These are phyloP conservation scores for Alternaria tenuissima DNA, from an alignment of 2,329 filamentous ascomycete species.

Conservation along the genomic window DNA sequence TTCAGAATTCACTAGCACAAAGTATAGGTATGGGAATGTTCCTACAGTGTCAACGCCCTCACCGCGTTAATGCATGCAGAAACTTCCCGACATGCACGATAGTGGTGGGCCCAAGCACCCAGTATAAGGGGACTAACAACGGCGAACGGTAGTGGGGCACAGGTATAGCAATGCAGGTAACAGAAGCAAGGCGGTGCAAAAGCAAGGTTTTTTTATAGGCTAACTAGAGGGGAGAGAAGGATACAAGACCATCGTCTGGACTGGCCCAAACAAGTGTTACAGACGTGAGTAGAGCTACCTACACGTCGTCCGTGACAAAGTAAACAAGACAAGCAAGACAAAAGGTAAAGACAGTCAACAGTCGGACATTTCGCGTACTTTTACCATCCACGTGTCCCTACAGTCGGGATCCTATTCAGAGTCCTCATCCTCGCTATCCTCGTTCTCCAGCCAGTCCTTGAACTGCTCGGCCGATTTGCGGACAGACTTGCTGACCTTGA, in stretches of 20 bases:
- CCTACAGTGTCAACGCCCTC: background rate
- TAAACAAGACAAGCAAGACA: constrained; percentile 19
- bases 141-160: constrained; percentile 14
- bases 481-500: constrained; percentile 90
- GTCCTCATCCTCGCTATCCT: constrained; percentile 67
- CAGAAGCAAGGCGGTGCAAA: constrained; percentile 9
- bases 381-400: constrained; percentile 4
- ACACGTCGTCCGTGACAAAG: constrained; percentile 25
- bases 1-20: background rate
- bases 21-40: background rate
- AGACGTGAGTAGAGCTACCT: constrained; percentile 31
- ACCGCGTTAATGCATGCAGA: constrained; percentile 21
- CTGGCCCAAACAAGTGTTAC: background rate
- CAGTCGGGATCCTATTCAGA: constrained; percentile 33
- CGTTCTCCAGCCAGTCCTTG: constrained; percentile 86
- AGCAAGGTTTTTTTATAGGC: constrained; percentile 24
- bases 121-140: constrained; percentile 17
- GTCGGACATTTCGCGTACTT: constrained; percentile 11
- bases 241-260: constrained; percentile 10
- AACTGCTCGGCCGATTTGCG: constrained; percentile 94
- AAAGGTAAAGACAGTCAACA: constrained; percentile 18
- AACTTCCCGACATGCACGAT: constrained; percentile 19
- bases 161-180: constrained; percentile 15
- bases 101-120: constrained; percentile 19
- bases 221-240: constrained; percentile 26